Conservation (phyloP, 352 stramenopile genomes). For the Saprolegnia parasitica region DNA sequence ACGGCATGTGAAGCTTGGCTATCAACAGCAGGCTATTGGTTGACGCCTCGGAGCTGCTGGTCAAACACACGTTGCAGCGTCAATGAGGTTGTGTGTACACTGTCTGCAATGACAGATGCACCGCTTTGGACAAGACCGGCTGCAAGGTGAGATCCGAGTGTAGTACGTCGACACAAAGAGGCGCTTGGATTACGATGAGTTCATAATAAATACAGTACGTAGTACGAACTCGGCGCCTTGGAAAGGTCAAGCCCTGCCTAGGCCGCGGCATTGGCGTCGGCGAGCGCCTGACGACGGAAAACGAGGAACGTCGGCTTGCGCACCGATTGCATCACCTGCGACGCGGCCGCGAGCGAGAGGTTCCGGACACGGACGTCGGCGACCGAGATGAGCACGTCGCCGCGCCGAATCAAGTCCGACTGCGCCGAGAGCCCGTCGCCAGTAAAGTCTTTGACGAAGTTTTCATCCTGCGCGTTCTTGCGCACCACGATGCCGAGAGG, state of each 20-base stretch:
- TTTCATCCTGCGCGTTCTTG: constrained; percentile 26
- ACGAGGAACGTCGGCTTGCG: constrained; percentile 29
- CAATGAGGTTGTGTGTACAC: no score
- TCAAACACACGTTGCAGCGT: no score
- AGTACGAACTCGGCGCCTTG: neutral
- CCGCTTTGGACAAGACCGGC: no score
- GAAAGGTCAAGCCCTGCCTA: no score
- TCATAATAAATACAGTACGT: neutral
- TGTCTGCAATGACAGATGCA: no score
- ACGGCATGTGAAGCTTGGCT: no score
- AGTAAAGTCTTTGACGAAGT: constrained; percentile 24
- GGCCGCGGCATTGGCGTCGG: neutral
- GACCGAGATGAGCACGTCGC: constrained; percentile 22
- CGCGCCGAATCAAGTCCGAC: constrained; percentile 19
- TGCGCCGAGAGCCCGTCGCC: constrained; percentile 24
- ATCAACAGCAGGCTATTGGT: no score
- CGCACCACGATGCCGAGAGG: constrained; percentile 28
- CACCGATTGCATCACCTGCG: constrained; percentile 26
- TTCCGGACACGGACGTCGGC: constrained; percentile 21
- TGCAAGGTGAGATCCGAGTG: no score
- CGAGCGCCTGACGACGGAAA: constrained; percentile 16
- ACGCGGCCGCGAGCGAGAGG: constrained; percentile 17
- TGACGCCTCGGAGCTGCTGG: no score
- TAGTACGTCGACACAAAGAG: no score
- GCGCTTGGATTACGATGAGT: no score